phyloP scores from a whole-genome alignment of 257 asterid species.

The Lycium ferocissimum region DNA sequence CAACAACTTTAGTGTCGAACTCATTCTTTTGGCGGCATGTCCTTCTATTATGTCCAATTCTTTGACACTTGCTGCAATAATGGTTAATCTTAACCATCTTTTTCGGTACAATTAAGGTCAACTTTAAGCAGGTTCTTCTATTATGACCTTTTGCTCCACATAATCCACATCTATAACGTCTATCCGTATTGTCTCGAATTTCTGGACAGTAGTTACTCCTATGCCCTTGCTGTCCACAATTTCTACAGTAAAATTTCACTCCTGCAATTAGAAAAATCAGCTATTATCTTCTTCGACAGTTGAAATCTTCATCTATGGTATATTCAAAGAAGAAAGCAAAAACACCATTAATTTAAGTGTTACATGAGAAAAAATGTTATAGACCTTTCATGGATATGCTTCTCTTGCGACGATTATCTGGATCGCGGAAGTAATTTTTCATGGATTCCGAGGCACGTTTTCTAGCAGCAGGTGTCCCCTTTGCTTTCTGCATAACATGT shows the following conservation, averaged over 20 bases:
- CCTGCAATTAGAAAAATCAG: slow-evolving; percentile 48
- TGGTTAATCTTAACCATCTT: slow-evolving; percentile 46
- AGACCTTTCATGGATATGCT: slow-evolving; percentile 89
- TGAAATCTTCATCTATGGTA: background rate
- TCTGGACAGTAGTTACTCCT: slow-evolving; percentile 85
- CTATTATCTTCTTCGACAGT: background rate
- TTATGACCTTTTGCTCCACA: slow-evolving; percentile 94
- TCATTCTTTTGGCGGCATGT: slow-evolving; percentile 63
- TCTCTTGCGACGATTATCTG: slow-evolving; percentile 87
- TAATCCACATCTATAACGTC: slow-evolving; percentile 65
- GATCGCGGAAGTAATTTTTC: slow-evolving; percentile 79
- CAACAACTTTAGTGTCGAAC: slow-evolving; percentile 34
- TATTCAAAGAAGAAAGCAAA: background rate
- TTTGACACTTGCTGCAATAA: slow-evolving; percentile 70
- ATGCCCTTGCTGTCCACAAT: slow-evolving; percentile 90
- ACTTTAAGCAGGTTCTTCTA: slow-evolving; percentile 74
- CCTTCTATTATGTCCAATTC: slow-evolving; percentile 70
- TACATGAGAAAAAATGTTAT: slow-evolving; percentile 13
- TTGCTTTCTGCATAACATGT: slow-evolving; percentile 57
- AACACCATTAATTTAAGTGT: background rate
- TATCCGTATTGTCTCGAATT: slow-evolving; percentile 43
- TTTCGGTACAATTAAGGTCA: slow-evolving; percentile 45
- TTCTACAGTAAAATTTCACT: slow-evolving; percentile 67
- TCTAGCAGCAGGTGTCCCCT: slow-evolving; percentile 84
- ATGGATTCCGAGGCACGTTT: slow-evolving; percentile 85